Conservation (phyloP, 768 basidiomycete species). For the Pleurotus citrinopileatus region DNA sequence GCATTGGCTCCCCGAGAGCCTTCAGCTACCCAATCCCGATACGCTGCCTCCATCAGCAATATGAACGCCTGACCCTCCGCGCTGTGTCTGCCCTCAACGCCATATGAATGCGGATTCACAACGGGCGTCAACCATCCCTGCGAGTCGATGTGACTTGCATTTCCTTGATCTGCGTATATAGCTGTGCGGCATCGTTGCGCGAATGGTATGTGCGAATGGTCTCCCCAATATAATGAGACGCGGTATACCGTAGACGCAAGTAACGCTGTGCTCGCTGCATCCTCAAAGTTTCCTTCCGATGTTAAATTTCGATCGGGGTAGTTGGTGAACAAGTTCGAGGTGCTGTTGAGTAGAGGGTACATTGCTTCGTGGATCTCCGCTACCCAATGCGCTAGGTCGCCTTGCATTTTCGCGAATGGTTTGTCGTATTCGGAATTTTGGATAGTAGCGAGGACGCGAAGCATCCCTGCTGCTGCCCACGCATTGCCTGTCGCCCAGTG, state of each 20-base stretch:
- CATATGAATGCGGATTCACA: slow-evolving; percentile 64
- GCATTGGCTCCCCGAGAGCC: slow-evolving; percentile 53
- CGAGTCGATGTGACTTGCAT: slow-evolving; percentile 45
- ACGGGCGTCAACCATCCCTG: slow-evolving; percentile 74
- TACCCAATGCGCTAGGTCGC: slow-evolving; percentile 62
- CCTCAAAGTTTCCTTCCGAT: slow-evolving; percentile 54
- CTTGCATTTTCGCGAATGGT: slow-evolving; percentile 46
- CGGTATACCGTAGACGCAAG: slow-evolving; percentile 78
- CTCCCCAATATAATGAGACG: slow-evolving; percentile 50
- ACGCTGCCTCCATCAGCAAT: slow-evolving; percentile 70
- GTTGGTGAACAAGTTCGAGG: slow-evolving; percentile 54
- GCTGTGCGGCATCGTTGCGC: slow-evolving; percentile 57
- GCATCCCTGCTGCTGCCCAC: slow-evolving; percentile 88
- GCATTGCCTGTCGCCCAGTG: slow-evolving; percentile 88
- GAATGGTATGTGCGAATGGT: slow-evolving; percentile 46
- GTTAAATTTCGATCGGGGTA: slow-evolving; percentile 54
- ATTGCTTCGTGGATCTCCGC: slow-evolving; percentile 73
- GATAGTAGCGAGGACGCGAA: slow-evolving; percentile 78
- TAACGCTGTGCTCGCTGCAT: slow-evolving; percentile 71
- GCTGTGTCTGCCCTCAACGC: slow-evolving; percentile 45
- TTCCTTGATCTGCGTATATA: slow-evolving; percentile 16
- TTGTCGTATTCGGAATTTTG: slow-evolving; percentile 54
- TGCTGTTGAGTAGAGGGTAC: slow-evolving; percentile 42
- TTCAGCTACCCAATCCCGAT: slow-evolving; percentile 65
- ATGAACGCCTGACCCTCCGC: slow-evolving; percentile 83